Evolutionary conservation across 768 basidiomycete genomes (phyloP), one percentile per base, ranked within the genome.

Genomic region (Pleurotus pulmonarius): DNA sequence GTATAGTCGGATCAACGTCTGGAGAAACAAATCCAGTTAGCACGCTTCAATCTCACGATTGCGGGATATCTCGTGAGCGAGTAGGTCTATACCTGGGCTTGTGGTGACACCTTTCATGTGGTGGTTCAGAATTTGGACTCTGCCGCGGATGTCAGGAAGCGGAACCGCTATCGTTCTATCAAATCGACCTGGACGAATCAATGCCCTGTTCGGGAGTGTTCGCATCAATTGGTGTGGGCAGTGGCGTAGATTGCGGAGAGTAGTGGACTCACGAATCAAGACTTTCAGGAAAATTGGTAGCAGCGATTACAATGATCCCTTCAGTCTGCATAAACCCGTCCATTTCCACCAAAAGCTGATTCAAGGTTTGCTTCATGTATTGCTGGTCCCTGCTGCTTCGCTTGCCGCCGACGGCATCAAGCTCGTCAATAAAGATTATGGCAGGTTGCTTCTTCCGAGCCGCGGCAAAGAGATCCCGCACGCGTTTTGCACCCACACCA

Each of bases 341-440:
- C 82, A 98, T 88, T 70, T 99, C 97, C 40, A 95, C 92, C 49
- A 99, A 80, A 13, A 99, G 81, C 71, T 98, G 96, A 65, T 99
- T 99, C 46, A 99, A 78, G 0, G 97, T 94, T 70, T 93, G 92
- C 64, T 92, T 93, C 86, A 92, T 85, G 72, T 92, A 91, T 65
- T 90, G 88, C 70, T 94, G 88, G 60, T 92, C 89, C 56, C 88
- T 83, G 58, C 81, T 83, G 63, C 83, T 89, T 45, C 94, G 86
- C 71, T 92, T 94, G 16, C 90, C 87, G 49, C 94, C 94, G 60
- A 98, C 90, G 2, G 94, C 93, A 66, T 98, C 94, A 29, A 98
- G 75, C 66, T 98, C 94, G 64, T 98, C 94, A 64, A 99, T 98
- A 74, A 99, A 99, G 59, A 99, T 94, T 70, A 99, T 98, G 13